Conservation (phyloP, 1,284 basidiomycete genomes). For the Psilocybe mexicana region DNA sequence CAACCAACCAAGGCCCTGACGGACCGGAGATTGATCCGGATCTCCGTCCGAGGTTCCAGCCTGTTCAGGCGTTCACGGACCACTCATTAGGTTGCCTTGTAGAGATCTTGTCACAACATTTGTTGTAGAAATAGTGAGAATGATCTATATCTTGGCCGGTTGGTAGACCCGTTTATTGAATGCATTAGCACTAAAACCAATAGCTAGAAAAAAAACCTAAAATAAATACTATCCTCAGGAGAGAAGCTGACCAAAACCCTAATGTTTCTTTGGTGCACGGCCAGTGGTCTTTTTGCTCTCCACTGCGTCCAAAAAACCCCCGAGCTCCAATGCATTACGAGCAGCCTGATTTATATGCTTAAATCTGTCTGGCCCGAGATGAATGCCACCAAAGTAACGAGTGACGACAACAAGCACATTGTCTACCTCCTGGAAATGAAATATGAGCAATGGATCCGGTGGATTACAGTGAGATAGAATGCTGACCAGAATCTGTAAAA, state of each 20-base stretch:
- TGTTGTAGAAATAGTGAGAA: too few species aligned
- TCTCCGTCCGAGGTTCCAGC: too few species aligned
- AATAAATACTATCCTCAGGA: neutral
- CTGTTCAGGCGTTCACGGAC: too few species aligned
- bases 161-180: too few species aligned
- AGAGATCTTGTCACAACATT: too few species aligned
- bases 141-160: too few species aligned
- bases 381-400: constrained; percentile 79
- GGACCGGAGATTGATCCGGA: too few species aligned
- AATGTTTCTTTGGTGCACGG: constrained; percentile 27
- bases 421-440: constrained; percentile 61
- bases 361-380: constrained; percentile 86
- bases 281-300: constrained; percentile 30
- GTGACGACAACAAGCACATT: constrained; percentile 86
- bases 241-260: neutral
- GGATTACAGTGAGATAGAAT: neutral
- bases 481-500: constrained; percentile 83
- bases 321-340: constrained; percentile 79
- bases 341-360: constrained; percentile 93
- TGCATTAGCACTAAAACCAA: too few species aligned
- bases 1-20: too few species aligned
- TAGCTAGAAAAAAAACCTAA: neutral
- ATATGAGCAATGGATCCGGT: neutral
- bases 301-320: constrained; percentile 68
- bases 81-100: too few species aligned